Percentiles rank a stretch among this genome's conserved stretches.
These are phyloP conservation scores for Erodium moschatum DNA, from an alignment of 441 rosid species.

Conservation along the genomic window DNA sequence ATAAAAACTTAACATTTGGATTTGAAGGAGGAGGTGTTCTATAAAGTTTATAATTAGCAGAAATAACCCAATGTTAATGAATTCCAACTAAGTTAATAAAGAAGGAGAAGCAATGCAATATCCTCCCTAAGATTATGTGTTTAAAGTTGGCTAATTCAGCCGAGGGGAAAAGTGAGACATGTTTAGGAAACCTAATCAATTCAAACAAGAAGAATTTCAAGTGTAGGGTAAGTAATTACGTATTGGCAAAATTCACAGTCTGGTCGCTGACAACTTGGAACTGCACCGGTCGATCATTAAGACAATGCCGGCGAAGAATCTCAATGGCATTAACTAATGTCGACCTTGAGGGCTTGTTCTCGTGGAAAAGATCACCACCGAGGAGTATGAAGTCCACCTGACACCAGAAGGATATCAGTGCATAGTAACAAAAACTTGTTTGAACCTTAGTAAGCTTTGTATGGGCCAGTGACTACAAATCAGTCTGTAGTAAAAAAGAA, in stretches of 20 bases:
- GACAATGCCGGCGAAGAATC: slow-evolving; percentile 90
- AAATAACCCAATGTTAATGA: not conserved
- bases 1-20: not conserved
- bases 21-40: not conserved
- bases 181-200: not conserved
- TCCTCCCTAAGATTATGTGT: not conserved
- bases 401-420: slow-evolving; percentile 20
- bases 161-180: not conserved
- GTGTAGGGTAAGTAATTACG: slow-evolving; percentile 28
- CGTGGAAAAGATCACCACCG: slow-evolving; percentile 97
- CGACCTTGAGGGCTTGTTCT: slow-evolving; percentile 92
- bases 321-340: slow-evolving; percentile 90
- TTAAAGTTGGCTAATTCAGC: not conserved
- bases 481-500: not conserved
- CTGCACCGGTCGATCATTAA: slow-evolving; percentile 80
- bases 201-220: not conserved
- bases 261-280: slow-evolving; percentile 98
- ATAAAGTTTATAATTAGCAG: not conserved
- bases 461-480: not conserved
- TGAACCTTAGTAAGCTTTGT: not conserved
- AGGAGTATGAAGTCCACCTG: slow-evolving; percentile 91
- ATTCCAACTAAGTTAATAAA: not conserved
- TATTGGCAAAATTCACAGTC: slow-evolving; percentile 75
- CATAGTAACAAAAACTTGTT: slow-evolving; percentile 7
- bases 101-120: slow-evolving; percentile 1